phyloP scores from a whole-genome alignment of 225 moss, liverwort and hornwort genomes.

The Climacium dendroides region DNA sequence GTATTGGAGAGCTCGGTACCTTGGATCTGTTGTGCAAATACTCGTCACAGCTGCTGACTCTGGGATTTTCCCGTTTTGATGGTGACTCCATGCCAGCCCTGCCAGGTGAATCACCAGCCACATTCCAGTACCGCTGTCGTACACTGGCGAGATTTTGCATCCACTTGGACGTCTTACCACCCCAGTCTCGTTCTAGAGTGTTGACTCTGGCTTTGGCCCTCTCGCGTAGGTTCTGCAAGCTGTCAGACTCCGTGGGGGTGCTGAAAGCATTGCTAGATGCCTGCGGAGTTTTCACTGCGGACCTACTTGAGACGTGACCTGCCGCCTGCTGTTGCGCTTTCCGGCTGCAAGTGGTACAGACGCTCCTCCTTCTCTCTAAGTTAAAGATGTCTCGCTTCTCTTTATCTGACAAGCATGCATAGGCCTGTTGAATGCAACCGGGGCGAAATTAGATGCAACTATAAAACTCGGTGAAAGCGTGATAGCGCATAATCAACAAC shows the following conservation, averaged over 20 bases:
- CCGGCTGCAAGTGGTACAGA: slow-evolving; percentile 24
- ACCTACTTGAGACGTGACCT: not conserved
- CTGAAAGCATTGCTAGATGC: not conserved
- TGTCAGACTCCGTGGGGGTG: slow-evolving; percentile 16
- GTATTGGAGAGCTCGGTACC: not conserved
- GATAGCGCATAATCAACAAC: not conserved
- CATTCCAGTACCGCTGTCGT: slow-evolving; percentile 13
- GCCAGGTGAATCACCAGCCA: not conserved
- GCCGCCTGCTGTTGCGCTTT: slow-evolving; percentile 19
- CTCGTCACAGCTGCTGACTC: not conserved
- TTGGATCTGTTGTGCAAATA: not conserved
- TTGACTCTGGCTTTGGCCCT: slow-evolving; percentile 20
- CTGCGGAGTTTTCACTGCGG: not conserved
- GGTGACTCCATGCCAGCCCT: not conserved
- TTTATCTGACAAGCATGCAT: slow-evolving; percentile 56
- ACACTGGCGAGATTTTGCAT: slow-evolving; percentile 33
- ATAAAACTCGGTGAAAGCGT: not conserved
- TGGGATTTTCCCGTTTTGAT: not conserved
- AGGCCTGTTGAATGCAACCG: slow-evolving; percentile 27
- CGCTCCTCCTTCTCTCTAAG: slow-evolving; percentile 31
- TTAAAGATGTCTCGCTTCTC: slow-evolving; percentile 39
- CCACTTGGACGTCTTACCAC: slow-evolving; percentile 36
- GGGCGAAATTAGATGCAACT: not conserved
- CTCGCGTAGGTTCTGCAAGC: slow-evolving; percentile 28
- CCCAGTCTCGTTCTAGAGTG: slow-evolving; percentile 29